phyloP scores from a whole-genome alignment of 257 asterid species.

The Pogostemon cablin region DNA sequence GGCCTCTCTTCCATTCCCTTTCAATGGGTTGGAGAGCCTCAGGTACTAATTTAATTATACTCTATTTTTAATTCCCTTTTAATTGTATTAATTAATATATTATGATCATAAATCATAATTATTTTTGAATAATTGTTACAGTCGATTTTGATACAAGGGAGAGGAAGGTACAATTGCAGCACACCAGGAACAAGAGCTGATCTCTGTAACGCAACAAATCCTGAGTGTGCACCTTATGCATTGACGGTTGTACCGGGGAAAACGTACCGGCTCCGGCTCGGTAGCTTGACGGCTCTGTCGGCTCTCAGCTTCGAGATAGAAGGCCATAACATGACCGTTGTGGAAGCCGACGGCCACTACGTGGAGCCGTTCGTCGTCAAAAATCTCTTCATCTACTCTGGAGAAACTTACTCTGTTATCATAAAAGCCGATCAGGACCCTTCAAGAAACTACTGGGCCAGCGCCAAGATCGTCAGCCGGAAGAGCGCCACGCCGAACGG shows the following conservation, averaged over 20 bases:
- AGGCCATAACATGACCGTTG: conserved; percentile 88
- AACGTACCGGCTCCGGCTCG: conserved; percentile 79
- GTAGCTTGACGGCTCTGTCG: conserved; percentile 78
- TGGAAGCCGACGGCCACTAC: conserved; percentile 88
- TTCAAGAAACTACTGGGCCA: conserved; percentile 76
- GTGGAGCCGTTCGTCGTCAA: conserved; percentile 82
- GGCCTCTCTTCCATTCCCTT: conserved; percentile 76
- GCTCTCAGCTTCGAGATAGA: conserved; percentile 88
- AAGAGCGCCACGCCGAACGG: conserved; percentile 59
- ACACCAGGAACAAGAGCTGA: conserved; percentile 44
- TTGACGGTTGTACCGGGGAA: conserved; percentile 70
- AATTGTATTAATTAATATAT: no score
- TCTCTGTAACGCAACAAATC: conserved; percentile 66
- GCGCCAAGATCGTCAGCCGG: conserved; percentile 62
- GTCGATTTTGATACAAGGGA: conserved; percentile 88
- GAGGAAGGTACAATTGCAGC: conserved; percentile 71
- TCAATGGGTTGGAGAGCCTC: conserved; percentile 93
- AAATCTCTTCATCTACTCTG: conserved; percentile 76
- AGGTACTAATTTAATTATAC: conserved; percentile 42
- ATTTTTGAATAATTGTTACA: conserved; percentile 17
- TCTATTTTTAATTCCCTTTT: no score
- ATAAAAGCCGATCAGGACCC: conserved; percentile 73
- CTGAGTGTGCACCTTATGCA: conserved; percentile 67
- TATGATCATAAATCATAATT: no score
- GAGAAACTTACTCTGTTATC: conserved; percentile 84